phyloP scores from a whole-genome alignment of 371 early-diverging fungal species.

The Nematocida sp. region DNA sequence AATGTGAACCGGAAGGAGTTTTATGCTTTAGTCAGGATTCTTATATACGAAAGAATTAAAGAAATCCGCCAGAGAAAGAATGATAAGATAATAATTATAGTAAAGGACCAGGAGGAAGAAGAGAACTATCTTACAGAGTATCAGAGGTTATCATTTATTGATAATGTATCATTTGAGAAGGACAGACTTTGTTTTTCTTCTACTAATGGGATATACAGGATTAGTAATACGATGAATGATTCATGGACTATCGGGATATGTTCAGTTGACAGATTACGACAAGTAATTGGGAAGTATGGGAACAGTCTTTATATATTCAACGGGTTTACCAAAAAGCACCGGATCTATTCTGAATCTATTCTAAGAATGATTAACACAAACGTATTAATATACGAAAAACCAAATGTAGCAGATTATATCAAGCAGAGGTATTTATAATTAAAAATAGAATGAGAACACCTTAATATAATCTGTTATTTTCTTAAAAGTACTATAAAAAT shows the following conservation, averaged over 20 bases:
- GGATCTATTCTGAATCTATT: not conserved
- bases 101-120: not conserved
- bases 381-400: conserved; percentile 32
- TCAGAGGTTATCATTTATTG: conserved; percentile 10
- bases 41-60: conserved; percentile 18
- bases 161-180: conserved; percentile 17
- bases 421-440: conserved; percentile 22
- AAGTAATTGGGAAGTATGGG: not conserved
- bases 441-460: not conserved
- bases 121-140: conserved; percentile 3
- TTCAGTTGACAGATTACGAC: not conserved
- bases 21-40: not conserved
- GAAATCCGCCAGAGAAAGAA: not conserved
- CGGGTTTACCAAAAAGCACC: conserved; percentile 21
- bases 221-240: not conserved
- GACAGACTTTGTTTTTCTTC: conserved; percentile 5
- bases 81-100: conserved; percentile 8
- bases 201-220: conserved; percentile 4
- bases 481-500: no score
- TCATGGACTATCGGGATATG: conserved; percentile 9
- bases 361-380: not conserved
- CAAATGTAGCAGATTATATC: conserved; percentile 30
- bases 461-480: no score
- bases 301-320: conserved; percentile 21
- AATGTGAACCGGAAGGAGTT: not conserved